These are phyloP conservation scores for Lachnellula subtilissima DNA, from an alignment of 2,329 filamentous ascomycete species.

Conservation along the genomic window DNA sequence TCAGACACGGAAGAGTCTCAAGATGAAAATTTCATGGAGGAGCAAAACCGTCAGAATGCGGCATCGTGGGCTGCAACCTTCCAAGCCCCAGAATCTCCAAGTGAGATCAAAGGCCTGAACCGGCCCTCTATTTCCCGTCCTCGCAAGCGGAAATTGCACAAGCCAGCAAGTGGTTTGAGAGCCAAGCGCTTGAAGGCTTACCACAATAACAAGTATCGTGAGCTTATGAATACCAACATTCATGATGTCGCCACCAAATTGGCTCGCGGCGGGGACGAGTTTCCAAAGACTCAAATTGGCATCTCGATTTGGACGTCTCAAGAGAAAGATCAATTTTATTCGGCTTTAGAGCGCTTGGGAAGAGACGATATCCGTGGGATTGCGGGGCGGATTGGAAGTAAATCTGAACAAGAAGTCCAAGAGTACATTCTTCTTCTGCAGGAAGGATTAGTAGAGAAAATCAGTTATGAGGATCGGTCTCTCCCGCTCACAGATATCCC, in stretches of 20 bases:
- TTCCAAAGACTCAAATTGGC: slow-evolving; percentile 57
- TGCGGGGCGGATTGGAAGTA: slow-evolving; percentile 59
- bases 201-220: slow-evolving; percentile 46
- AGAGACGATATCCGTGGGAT: slow-evolving; percentile 58
- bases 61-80: slow-evolving; percentile 27
- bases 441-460: slow-evolving; percentile 33
- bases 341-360: slow-evolving; percentile 59
- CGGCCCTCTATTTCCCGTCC: slow-evolving; percentile 3
- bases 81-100: slow-evolving; percentile 17
- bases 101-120: slow-evolving; percentile 21
- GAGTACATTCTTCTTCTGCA: slow-evolving; percentile 64
- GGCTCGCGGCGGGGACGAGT: slow-evolving; percentile 28
- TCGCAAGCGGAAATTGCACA: slow-evolving; percentile 20
- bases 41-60: slow-evolving; percentile 17
- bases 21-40: background rate
- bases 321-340: slow-evolving; percentile 71
- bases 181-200: slow-evolving; percentile 33
- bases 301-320: slow-evolving; percentile 61
- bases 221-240: slow-evolving; percentile 53
- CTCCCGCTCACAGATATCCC: slow-evolving; percentile 55
- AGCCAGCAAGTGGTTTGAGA: slow-evolving; percentile 15
- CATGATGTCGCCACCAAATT: slow-evolving; percentile 41
- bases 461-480: slow-evolving; percentile 16
- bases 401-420: slow-evolving; percentile 68
- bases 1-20: background rate